Conservation (phyloP, 1,284 basidiomycete genomes). For the Apiotrichum mycotoxinovorans region DNA sequence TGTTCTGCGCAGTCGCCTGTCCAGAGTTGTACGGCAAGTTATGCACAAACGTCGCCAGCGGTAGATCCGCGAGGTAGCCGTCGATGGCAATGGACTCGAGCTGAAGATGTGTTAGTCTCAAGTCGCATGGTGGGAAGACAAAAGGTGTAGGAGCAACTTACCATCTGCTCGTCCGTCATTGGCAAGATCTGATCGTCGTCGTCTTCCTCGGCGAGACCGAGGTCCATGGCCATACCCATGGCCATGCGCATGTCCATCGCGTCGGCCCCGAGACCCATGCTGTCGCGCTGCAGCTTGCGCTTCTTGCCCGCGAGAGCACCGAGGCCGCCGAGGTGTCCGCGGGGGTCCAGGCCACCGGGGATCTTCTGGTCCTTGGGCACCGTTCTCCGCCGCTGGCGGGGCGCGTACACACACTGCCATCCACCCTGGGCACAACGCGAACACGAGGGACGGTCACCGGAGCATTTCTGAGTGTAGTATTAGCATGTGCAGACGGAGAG, state of each 20-base stretch:
- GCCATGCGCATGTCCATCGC: conserved; percentile 45
- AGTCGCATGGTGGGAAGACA: background rate
- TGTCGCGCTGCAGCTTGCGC: conserved; percentile 37
- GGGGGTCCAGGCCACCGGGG: conserved; percentile 17
- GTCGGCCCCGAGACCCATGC: conserved; percentile 26
- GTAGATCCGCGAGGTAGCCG: conserved; percentile 48
- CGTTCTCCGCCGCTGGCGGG: conserved; percentile 46
- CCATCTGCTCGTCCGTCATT: conserved; percentile 47
- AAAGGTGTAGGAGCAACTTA: conserved; percentile 18
- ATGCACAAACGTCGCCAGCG: conserved; percentile 43
- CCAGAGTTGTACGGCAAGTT: conserved; percentile 40
- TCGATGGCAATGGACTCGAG: conserved; percentile 48
- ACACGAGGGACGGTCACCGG: conserved; percentile 47
- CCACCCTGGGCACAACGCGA: conserved; percentile 45
- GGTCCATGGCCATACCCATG: conserved; percentile 48
- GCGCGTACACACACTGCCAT: conserved; percentile 47
- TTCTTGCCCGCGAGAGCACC: conserved; percentile 31
- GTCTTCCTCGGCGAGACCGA: conserved; percentile 42
- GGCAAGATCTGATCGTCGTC: conserved; percentile 42
- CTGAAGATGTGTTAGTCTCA: conserved; percentile 26
- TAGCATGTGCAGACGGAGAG: background rate
- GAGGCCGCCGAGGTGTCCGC: background rate
- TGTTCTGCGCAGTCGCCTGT: conserved; percentile 13
- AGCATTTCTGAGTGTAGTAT: conserved; percentile 41
- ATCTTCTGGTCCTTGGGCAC: conserved; percentile 45